These are phyloP conservation scores for Beauveria australis DNA, from an alignment of 2,329 filamentous ascomycete genomes.

Conservation along the genomic window DNA sequence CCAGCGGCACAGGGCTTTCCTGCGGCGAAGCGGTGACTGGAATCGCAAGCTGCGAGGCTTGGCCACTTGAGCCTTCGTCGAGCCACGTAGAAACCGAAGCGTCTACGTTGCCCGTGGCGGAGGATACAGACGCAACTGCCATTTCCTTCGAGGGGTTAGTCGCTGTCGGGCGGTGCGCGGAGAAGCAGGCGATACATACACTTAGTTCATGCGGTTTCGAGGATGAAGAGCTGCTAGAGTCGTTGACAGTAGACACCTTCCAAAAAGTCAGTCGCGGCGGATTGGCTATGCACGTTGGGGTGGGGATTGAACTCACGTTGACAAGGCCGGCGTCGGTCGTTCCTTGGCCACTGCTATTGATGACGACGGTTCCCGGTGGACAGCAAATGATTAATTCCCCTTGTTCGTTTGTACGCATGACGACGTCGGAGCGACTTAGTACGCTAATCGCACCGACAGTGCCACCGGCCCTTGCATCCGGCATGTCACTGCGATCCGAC, in stretches of 20 bases:
- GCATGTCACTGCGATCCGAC: too few species aligned
- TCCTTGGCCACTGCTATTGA: background rate
- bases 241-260: constrained; percentile 14
- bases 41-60: background rate
- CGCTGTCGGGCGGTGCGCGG: background rate
- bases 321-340: background rate
- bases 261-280: constrained; percentile 14
- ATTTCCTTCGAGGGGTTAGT: constrained; percentile 19
- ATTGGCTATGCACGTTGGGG: background rate
- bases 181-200: constrained; percentile 9
- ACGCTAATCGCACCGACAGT: background rate
- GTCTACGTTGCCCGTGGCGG: background rate
- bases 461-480: background rate
- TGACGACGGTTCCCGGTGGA: constrained; percentile 7
- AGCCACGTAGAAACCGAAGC: constrained; percentile 1
- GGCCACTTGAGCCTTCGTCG: background rate
- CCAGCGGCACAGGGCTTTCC: background rate
- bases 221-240: constrained; percentile 11
- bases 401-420: constrained; percentile 6
- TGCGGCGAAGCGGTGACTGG: background rate
- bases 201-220: constrained; percentile 13
- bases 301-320: constrained; percentile 13
- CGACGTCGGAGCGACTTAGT: constrained; percentile 3
- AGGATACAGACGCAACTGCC: constrained; percentile 9
- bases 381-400: constrained; percentile 11